phyloP scores from a whole-genome alignment of 805 yeast species.

The Candida ovalis region DNA sequence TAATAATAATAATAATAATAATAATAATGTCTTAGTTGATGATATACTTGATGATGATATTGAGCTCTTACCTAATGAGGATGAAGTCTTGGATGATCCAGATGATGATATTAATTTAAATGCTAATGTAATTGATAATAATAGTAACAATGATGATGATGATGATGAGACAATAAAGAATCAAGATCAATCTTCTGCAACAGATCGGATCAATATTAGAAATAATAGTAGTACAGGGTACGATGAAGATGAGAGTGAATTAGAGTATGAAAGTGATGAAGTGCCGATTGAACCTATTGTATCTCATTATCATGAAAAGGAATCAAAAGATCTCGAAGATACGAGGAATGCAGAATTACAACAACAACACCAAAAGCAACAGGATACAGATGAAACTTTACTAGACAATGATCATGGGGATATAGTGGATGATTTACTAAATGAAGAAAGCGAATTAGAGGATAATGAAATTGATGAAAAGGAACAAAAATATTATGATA shows the following conservation, averaged over 20 bases:
- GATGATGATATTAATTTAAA: neutral
- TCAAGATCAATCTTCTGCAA: neutral
- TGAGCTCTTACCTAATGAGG: neutral
- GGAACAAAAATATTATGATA: neutral
- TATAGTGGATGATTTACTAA: neutral
- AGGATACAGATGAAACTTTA: neutral
- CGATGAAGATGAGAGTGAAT: slow-evolving; percentile 22
- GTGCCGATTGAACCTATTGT: slow-evolving; percentile 15
- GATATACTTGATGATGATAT: neutral
- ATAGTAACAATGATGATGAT: neutral
- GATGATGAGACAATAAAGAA: neutral
- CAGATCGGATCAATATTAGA: neutral
- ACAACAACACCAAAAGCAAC: neutral
- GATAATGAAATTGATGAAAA: neutral
- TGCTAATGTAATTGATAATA: too few species aligned
- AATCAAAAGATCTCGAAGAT: neutral
- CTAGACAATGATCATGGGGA: neutral
- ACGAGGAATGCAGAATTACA: neutral
- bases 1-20: too few species aligned
- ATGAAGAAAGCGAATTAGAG: neutral
- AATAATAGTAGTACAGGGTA: neutral
- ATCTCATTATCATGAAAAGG: neutral
- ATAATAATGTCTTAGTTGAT: neutral
- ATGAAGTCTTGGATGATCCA: neutral
- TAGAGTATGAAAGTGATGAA: slow-evolving; percentile 31